phyloP scores from a whole-genome alignment of 2,329 filamentous ascomycete species.

The Huntiella decipiens region DNA sequence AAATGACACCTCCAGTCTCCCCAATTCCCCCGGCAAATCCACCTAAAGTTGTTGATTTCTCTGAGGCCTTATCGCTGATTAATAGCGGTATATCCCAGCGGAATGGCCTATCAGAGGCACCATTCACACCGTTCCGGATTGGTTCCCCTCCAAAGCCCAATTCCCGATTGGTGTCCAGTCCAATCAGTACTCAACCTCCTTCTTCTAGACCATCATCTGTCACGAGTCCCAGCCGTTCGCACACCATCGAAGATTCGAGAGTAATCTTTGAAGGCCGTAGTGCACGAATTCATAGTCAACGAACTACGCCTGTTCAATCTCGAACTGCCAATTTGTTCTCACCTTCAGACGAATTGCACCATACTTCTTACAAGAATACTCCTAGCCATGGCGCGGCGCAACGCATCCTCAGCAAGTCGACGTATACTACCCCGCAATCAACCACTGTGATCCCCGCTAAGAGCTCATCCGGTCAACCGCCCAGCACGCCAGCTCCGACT shows the following conservation, averaged over 20 bases:
- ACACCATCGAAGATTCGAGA: no score
- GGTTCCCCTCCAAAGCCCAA: no score
- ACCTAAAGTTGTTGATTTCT: slow-evolving; percentile 8
- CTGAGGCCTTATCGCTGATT: slow-evolving; percentile 1
- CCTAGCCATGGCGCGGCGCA: slow-evolving; percentile 9
- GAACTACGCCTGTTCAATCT: slow-evolving; percentile 1
- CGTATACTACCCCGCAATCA: background rate
- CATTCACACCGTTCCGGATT: no score
- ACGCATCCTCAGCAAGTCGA: slow-evolving; percentile 4
- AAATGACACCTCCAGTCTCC: slow-evolving; percentile 11
- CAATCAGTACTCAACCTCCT: no score
- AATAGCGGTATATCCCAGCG: background rate
- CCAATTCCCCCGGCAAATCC: slow-evolving; percentile 5
- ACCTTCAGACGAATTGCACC: background rate
- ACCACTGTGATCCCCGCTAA: background rate
- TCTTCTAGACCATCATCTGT: no score
- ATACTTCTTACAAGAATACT: background rate
- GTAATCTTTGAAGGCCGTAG: no score
- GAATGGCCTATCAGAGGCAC: no score
- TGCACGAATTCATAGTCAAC: background rate
- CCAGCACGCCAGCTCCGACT: slow-evolving; percentile 9
- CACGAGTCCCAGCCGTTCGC: no score
- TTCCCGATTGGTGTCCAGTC: no score
- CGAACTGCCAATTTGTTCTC: background rate
- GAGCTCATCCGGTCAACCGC: slow-evolving; percentile 3